Conservation (phyloP, 2,329 filamentous ascomycete species). For the Penicillium sp. region DNA sequence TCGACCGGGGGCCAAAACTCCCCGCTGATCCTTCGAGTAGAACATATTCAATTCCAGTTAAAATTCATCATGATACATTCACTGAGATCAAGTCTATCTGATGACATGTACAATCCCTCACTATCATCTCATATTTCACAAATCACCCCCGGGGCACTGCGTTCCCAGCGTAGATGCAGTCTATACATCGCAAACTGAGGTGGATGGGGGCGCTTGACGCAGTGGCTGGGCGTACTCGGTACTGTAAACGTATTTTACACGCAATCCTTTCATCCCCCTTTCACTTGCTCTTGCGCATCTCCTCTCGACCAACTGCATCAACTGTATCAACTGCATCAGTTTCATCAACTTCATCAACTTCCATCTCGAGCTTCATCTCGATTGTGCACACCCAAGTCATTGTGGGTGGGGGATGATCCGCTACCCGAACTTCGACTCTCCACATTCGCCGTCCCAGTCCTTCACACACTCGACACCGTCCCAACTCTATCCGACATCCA, state of each 20-base stretch:
- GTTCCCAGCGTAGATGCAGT: too few relatives aligned
- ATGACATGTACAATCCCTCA: too few relatives aligned
- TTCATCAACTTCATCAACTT: background rate
- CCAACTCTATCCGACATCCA: constrained; percentile 4
- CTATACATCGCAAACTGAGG: background rate
- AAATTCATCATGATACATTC: too few relatives aligned
- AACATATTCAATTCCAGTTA: too few relatives aligned
- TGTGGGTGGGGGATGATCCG: constrained; percentile 20
- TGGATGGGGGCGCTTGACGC: too few relatives aligned
- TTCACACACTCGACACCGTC: background rate
- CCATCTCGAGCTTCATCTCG: background rate
- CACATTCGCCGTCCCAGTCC: constrained; percentile 16
- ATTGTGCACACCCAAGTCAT: background rate
- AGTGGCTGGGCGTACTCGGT: constrained; percentile 3
- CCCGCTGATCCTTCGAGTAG: too few relatives aligned
- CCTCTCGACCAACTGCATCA: constrained; percentile 2
- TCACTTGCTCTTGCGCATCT: constrained; percentile 2
- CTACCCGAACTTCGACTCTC: constrained; percentile 19
- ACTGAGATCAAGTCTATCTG: too few relatives aligned
- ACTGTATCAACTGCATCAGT: constrained; percentile 2
- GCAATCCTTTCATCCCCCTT: constrained; percentile 8
- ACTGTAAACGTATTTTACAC: constrained; percentile 18
- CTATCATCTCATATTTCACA: too few relatives aligned
- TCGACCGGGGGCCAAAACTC: too few relatives aligned
- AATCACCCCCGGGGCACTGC: too few relatives aligned